Conservation (phyloP, 768 basidiomycete species). For the Hericium coralloides region DNA sequence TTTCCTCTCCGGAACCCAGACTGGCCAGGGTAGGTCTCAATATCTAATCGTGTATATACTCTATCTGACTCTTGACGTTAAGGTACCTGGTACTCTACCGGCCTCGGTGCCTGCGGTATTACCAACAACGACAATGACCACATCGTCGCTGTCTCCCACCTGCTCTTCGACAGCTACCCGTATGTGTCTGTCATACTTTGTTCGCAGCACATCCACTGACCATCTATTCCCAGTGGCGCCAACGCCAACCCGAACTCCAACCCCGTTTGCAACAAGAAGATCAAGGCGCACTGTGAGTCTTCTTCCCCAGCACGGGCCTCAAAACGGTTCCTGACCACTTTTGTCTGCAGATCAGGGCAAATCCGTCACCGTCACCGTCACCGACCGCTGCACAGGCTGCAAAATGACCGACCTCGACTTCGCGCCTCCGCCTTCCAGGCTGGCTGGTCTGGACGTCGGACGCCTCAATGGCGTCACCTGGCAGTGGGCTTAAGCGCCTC, state of each 20-base stretch:
- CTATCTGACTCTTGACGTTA: neutral
- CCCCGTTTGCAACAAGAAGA: constrained; percentile 52
- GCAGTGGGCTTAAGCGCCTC: constrained; percentile 30
- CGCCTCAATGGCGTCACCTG: constrained; percentile 44
- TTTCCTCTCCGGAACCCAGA: constrained; percentile 39
- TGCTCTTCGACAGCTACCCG: constrained; percentile 53
- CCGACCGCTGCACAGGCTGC: constrained; percentile 60
- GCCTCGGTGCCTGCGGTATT: constrained; percentile 58
- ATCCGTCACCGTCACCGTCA: constrained; percentile 36
- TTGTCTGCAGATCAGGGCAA: constrained; percentile 40
- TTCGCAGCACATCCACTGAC: neutral
- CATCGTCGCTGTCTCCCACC: constrained; percentile 50
- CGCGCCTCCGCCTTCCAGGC: constrained; percentile 47
- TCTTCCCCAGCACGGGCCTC: constrained; percentile 1
- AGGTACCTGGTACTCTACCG: constrained; percentile 52
- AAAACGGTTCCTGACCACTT: constrained; percentile 4
- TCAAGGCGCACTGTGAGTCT: constrained; percentile 39
- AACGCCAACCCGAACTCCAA: constrained; percentile 64
- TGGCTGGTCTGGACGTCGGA: constrained; percentile 38
- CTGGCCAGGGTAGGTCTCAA: constrained; percentile 33
- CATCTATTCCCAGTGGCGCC: constrained; percentile 23
- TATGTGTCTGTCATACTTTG: constrained; percentile 22
- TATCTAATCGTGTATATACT: neutral
- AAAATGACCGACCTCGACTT: constrained; percentile 47
- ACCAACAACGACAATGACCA: constrained; percentile 39